Percentiles rank a stretch among this genome's conserved stretches.
Evolutionary conservation across 2,329 filamentous ascomycete species (phyloP).

Genomic region (Aspergillus ustus): DNA sequence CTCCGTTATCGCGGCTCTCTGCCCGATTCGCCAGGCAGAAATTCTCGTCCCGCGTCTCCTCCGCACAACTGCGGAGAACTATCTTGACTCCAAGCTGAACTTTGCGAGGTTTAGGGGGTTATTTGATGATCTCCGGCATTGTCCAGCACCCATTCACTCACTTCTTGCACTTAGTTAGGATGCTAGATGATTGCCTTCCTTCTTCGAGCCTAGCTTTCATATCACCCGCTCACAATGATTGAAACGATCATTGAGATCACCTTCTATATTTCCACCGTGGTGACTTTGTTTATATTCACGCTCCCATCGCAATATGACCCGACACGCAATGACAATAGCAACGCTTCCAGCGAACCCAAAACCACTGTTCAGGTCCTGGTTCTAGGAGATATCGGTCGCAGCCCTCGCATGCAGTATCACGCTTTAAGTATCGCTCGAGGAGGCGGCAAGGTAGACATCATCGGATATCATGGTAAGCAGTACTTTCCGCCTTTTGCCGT

Average conservation of each 20-base stretch:
- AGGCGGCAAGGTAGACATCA: conserved; percentile 77
- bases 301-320: conserved; percentile 58
- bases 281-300: conserved; percentile 57
- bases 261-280: conserved; percentile 52
- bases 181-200: not conserved
- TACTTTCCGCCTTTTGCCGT: conserved; percentile 1
- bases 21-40: not conserved
- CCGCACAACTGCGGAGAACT: not conserved
- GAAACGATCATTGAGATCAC: conserved; percentile 40
- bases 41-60: conserved; percentile 1
- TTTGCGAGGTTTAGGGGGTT: not conserved
- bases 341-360: conserved; percentile 33
- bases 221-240: conserved; percentile 33
- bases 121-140: not conserved
- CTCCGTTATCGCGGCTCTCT: not conserved
- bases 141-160: not conserved
- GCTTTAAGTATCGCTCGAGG: conserved; percentile 87
- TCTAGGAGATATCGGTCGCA: conserved; percentile 91
- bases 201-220: not conserved
- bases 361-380: conserved; percentile 80
- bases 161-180: not conserved
- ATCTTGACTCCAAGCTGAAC: not conserved
- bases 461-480: conserved; percentile 78
- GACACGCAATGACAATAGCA: conserved; percentile 34
- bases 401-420: conserved; percentile 98